Evolutionary conservation across 2,329 filamentous ascomycete genomes (phyloP).

Genomic region (Massarina eburnea): DNA sequence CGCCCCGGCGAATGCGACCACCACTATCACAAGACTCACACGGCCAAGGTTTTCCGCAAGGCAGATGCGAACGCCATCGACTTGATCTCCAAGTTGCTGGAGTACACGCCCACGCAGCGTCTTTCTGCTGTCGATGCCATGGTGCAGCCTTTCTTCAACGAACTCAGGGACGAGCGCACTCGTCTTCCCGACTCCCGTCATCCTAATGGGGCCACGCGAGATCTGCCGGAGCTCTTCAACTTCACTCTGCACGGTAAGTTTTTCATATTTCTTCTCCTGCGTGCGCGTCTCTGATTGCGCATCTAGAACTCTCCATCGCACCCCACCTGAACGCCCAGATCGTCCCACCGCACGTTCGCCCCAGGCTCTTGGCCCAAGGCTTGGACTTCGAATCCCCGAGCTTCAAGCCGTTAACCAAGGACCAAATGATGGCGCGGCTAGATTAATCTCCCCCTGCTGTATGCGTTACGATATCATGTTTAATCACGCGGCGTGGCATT

Average conservation of each 20-base stretch:
- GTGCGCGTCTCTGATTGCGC: conserved; percentile 9
- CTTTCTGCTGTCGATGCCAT: conserved; percentile 93
- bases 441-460: conserved; percentile 60
- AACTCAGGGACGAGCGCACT: conserved; percentile 87
- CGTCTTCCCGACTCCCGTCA: conserved; percentile 93
- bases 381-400: conserved; percentile 81
- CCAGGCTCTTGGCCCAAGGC: conserved; percentile 72
- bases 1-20: background rate
- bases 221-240: conserved; percentile 86
- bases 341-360: conserved; percentile 79
- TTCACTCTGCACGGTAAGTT: conserved; percentile 88
- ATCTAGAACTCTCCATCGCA: conserved; percentile 88
- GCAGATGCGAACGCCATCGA: conserved; percentile 92
- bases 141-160: conserved; percentile 98
- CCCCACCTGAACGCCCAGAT: conserved; percentile 84
- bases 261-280: background rate
- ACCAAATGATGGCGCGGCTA: conserved; percentile 96
- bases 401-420: conserved; percentile 85
- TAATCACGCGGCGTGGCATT: conserved; percentile 40
- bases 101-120: conserved; percentile 96
- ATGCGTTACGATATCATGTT: conserved; percentile 46
- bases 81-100: conserved; percentile 86
- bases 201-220: conserved; percentile 74
- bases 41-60: conserved; percentile 81
- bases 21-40: conserved; percentile 7